Evolutionary conservation across 2,329 filamentous ascomycete species (phyloP).

Genomic region (Monilinia fructigena): DNA sequence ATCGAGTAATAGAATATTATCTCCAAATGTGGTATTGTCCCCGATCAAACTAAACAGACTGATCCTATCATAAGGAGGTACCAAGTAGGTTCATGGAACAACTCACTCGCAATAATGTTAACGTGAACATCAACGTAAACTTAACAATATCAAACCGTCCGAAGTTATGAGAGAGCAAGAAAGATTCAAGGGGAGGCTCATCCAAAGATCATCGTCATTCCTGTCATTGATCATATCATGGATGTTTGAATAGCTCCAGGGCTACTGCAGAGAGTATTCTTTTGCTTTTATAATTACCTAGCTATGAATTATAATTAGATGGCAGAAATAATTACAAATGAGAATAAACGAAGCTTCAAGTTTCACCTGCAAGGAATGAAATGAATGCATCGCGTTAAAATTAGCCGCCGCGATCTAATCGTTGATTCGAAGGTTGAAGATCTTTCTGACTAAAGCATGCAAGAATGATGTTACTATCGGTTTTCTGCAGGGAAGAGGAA

Average conservation of each 20-base stretch:
- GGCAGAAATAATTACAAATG: no score
- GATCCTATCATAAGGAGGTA: background rate
- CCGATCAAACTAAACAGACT: background rate
- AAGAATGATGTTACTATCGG: background rate
- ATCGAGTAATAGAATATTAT: background rate
- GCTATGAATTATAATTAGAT: no score
- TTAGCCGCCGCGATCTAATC: conserved; percentile 19
- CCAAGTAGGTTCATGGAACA: background rate
- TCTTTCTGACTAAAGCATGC: conserved; percentile 7
- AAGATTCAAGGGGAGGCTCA: background rate
- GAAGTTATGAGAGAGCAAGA: background rate
- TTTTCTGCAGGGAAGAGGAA: background rate
- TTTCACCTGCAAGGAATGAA: no score
- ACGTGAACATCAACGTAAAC: no score
- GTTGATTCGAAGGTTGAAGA: conserved; percentile 2
- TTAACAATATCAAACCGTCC: background rate
- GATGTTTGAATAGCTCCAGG: no score
- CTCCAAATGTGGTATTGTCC: conserved; percentile 4
- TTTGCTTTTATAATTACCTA: no score
- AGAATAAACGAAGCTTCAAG: no score
- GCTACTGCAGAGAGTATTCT: no score
- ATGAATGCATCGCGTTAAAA: conserved; percentile 17
- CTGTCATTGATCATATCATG: background rate
- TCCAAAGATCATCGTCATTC: background rate
- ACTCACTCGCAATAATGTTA: no score